Evolutionary conservation across 2,329 filamentous ascomycete genomes (phyloP).

Genomic region (Alternaria brassicae): DNA sequence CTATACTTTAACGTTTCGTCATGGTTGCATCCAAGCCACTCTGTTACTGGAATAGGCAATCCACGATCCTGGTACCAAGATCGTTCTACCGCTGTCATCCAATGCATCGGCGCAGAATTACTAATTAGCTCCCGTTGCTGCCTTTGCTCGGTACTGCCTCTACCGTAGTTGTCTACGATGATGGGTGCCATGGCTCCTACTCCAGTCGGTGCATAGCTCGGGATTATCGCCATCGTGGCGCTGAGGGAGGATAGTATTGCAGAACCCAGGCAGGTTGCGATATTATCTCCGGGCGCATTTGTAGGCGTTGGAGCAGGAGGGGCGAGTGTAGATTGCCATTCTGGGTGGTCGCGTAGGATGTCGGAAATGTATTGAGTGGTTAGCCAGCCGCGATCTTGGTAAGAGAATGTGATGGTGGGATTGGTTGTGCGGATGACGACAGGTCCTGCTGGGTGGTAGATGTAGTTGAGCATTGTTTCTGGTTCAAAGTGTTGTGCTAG

Average conservation of each 20-base stretch:
- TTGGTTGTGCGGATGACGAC: constrained; percentile 9
- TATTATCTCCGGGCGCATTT: neutral
- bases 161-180: neutral
- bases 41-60: neutral
- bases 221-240: neutral
- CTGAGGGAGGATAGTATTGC: neutral
- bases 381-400: constrained; percentile 10
- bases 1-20: constrained; percentile 2
- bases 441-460: constrained; percentile 14
- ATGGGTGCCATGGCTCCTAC: neutral
- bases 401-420: neutral
- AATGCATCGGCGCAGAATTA: constrained; percentile 7
- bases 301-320: neutral
- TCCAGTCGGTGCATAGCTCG: neutral
- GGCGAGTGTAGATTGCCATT: neutral
- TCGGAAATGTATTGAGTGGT: constrained; percentile 4
- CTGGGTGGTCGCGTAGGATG: constrained; percentile 1
- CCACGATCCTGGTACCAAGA: neutral
- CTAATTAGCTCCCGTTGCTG: neutral
- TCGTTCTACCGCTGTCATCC: constrained; percentile 8
- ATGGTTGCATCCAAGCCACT: neutral
- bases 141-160: neutral
- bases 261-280: neutral
- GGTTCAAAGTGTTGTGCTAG: neutral
- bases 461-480: constrained; percentile 9